Conservation (phyloP, 345 rosid genomes). For the Corchorus olitorius region DNA sequence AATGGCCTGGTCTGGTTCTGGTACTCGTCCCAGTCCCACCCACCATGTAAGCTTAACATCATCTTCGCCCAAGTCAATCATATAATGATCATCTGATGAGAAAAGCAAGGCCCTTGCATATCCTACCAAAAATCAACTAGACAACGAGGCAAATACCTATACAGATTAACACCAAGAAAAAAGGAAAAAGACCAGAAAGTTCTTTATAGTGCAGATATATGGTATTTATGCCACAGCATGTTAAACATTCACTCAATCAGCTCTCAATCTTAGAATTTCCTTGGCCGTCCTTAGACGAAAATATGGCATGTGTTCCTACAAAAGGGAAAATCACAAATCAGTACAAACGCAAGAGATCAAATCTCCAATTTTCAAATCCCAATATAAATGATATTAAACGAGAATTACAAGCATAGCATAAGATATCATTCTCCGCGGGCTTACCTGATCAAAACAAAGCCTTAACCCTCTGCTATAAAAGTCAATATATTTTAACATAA, state of each 20-base stretch:
- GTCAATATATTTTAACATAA: constrained; percentile 95
- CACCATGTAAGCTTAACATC: neutral
- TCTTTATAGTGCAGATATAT: neutral
- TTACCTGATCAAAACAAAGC: constrained; percentile 90
- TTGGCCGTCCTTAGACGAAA: constrained; percentile 86
- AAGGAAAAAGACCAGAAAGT: neutral
- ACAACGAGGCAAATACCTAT: constrained; percentile 7
- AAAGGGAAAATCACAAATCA: neutral
- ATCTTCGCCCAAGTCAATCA: neutral
- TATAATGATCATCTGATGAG: neutral
- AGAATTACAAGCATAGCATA: neutral
- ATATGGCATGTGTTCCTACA: constrained; percentile 92
- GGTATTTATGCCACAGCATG: neutral
- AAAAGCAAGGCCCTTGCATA: constrained; percentile 1
- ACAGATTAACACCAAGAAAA: neutral
- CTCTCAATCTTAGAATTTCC: constrained; percentile 83
- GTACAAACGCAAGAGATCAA: neutral
- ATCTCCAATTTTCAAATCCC: neutral
- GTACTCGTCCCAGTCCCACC: too few relatives aligned
- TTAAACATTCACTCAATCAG: constrained; percentile 56
- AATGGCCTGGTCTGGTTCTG: neutral
- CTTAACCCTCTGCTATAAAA: constrained; percentile 85
- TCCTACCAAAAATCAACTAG: neutral
- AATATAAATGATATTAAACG: neutral
- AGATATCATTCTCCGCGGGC: neutral